Evolutionary conservation across 83 land plant genomes (phyloP).

Genomic region (Picea abies): DNA sequence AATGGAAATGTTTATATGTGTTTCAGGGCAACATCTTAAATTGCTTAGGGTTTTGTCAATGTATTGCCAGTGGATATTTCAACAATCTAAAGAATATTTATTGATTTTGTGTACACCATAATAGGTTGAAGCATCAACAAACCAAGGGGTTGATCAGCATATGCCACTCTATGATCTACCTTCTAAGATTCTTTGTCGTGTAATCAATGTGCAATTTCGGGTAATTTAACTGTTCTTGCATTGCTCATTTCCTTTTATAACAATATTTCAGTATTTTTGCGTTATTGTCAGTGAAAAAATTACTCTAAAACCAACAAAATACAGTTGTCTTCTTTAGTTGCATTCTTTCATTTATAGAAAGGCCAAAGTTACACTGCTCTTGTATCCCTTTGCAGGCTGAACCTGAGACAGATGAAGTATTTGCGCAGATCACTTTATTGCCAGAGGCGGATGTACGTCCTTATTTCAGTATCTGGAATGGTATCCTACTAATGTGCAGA

Average conservation of each 20-base stretch:
- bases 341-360: neutral
- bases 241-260: neutral
- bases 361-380: neutral
- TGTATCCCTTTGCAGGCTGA: conserved; percentile 34
- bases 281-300: neutral
- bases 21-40: neutral
- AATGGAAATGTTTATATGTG: neutral
- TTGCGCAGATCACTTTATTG: conserved; percentile 46
- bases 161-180: conserved; percentile 66
- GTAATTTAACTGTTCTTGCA: conserved; percentile 27
- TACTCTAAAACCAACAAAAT: neutral
- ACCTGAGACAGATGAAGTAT: conserved; percentile 58
- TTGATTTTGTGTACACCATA: neutral
- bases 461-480: neutral
- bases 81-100: neutral
- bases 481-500: neutral
- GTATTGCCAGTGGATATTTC: neutral
- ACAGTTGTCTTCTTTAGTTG: neutral
- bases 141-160: conserved; percentile 62
- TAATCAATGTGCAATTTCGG: conserved; percentile 51
- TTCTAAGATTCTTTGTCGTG: conserved; percentile 62
- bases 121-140: conserved; percentile 75
- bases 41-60: neutral
- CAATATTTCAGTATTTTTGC: neutral
- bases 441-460: conserved; percentile 36